These are phyloP conservation scores for Polymyxa betae DNA, from an alignment of 208 protist genomes.

Conservation along the genomic window DNA sequence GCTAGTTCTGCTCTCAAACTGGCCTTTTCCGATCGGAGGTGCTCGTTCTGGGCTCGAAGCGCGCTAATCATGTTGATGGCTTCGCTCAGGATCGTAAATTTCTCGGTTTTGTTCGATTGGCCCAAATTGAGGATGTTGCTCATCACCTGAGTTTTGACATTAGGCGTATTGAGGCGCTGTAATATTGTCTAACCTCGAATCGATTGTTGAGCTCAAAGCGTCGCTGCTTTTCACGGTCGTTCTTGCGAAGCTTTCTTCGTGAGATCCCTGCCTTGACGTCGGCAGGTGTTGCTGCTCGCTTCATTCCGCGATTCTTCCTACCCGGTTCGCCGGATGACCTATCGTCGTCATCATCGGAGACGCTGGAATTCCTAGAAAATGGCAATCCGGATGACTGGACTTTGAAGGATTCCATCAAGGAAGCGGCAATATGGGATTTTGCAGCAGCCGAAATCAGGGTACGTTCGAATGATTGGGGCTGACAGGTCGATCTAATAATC, in stretches of 20 bases:
- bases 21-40: slow-evolving; percentile 26
- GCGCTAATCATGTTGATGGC: slow-evolving; percentile 50
- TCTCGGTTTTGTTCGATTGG: slow-evolving; percentile 49
- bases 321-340: slow-evolving; percentile 11
- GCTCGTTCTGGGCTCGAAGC: neutral
- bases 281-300: neutral
- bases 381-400: too few relatives aligned
- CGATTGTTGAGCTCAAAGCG: slow-evolving; percentile 5
- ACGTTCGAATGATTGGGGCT: too few relatives aligned
- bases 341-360: slow-evolving; percentile 3
- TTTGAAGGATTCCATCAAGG: too few relatives aligned
- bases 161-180: neutral
- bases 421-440: too few relatives aligned
- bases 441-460: too few relatives aligned
- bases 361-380: neutral
- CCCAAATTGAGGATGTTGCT: slow-evolving; percentile 48
- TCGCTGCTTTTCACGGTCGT: slow-evolving; percentile 49
- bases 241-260: neutral
- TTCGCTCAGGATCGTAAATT: slow-evolving; percentile 48
- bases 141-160: neutral
- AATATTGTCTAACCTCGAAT: slow-evolving; percentile 12
- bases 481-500: too few relatives aligned
- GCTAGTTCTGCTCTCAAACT: neutral
- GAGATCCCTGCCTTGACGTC: neutral
- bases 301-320: neutral